Percentiles rank a stretch among this genome's conserved stretches.
These are phyloP conservation scores for Clarireedia homoeocarpa DNA, from an alignment of 2,329 filamentous ascomycete genomes.

Conservation along the genomic window DNA sequence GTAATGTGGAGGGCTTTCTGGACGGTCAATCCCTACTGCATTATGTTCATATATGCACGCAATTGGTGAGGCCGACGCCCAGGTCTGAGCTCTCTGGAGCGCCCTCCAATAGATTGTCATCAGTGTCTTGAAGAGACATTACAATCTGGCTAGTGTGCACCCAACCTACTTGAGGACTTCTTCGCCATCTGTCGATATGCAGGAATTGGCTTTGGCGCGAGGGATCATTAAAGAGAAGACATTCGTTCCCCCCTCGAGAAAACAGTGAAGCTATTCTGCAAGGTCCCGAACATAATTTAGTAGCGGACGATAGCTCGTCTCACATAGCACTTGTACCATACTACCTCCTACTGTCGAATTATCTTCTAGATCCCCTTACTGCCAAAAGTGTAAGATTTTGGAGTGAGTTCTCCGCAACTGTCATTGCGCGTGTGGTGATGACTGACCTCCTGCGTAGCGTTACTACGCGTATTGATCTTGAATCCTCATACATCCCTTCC, in stretches of 20 bases:
- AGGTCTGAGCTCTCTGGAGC: background rate
- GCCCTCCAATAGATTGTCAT: conserved; percentile 5
- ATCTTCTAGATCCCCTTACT: conserved; percentile 4
- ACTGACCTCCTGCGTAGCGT: background rate
- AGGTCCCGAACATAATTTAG: conserved; percentile 13
- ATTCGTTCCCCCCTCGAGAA: conserved; percentile 17
- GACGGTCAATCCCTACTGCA: background rate
- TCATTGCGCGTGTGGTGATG: background rate
- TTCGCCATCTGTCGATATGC: conserved; percentile 9
- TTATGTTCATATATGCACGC: conserved; percentile 7
- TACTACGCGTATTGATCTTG: background rate
- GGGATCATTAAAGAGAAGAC: conserved; percentile 14
- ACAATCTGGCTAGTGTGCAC: conserved; percentile 17
- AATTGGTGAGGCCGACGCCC: conserved; percentile 9
- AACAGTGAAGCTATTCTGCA: conserved; percentile 17
- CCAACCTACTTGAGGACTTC: conserved; percentile 16
- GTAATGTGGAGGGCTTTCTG: background rate
- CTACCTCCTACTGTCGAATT: background rate
- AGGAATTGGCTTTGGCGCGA: conserved; percentile 1
- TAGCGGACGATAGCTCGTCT: conserved; percentile 9
- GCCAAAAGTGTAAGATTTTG: background rate
- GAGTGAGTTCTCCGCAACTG: conserved; percentile 1
- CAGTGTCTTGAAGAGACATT: conserved; percentile 12
- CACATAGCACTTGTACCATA: conserved; percentile 2
- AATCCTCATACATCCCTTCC: background rate